Evolutionary conservation across 345 rosid genomes (phyloP).

Genomic region (Citropsis articulata): DNA sequence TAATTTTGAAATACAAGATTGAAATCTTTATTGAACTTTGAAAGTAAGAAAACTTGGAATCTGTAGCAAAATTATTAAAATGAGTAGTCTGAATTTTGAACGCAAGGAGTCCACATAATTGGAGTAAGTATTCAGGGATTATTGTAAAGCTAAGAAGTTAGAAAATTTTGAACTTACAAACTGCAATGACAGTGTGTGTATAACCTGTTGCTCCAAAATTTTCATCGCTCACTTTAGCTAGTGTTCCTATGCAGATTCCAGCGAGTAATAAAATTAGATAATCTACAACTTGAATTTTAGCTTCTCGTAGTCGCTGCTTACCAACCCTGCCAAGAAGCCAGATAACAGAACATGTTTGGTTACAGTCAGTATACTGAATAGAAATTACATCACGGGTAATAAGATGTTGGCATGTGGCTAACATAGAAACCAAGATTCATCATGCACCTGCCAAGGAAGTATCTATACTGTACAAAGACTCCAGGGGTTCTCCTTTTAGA

Average conservation of each 20-base stretch:
- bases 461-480: constrained; percentile 65
- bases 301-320: constrained; percentile 91
- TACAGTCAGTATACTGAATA: neutral
- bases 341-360: neutral
- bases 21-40: neutral
- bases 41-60: neutral
- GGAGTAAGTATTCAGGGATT: neutral
- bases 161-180: constrained; percentile 63
- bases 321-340: constrained; percentile 53
- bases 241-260: constrained; percentile 96
- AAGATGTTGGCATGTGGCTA: neutral
- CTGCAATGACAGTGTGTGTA: constrained; percentile 90
- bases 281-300: constrained; percentile 89
- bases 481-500: constrained; percentile 71
- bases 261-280: constrained; percentile 82
- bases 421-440: neutral
- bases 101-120: neutral
- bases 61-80: neutral
- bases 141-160: neutral
- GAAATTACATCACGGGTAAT: neutral
- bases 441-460: constrained; percentile 86
- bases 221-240: constrained; percentile 98
- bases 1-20: no score
- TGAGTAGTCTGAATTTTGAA: neutral
- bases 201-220: constrained; percentile 90